Base-by-base conservation (phyloP, 2,329 filamentous ascomycete genomes). In the Zymoseptoria ardabiliae region DNA sequence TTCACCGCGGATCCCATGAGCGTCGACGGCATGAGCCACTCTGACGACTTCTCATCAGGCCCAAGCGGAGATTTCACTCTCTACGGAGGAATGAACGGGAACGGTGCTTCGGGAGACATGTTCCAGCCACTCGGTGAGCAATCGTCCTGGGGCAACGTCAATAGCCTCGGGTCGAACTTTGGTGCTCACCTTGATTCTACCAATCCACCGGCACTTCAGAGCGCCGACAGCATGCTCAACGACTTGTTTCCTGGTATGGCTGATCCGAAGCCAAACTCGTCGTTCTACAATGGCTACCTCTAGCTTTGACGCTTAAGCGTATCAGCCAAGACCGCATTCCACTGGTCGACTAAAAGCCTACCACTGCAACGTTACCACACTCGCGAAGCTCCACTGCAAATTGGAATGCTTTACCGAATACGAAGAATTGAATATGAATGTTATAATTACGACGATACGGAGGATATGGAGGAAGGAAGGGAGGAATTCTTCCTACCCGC, bases 11-110 rank as follows among this genome's bases (percentile, higher is more conserved):
- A 77, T 19, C 81, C 84, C 22, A 78, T 85, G 74, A 74, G 73
- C 30, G 64, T 77, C 23, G 87, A 91, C 61, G 35, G 35, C 35
- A 45, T 45, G 13, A 45, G 35, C 35, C 35, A 45, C 7, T 45
- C 35, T 45, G 87, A 90, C 67, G 82, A 81, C 48, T 88, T 85
- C 65, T 82, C 83, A 53, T 61, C 59, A 41, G 64, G 58, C n/a
- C 63, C 66, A 19, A 60, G 59, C 22, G 57, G 58, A 28, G 87
- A 90, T 71, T 91, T 90, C 66, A 81, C 82, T 19, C 79, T 91
- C 17, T 90, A 76, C 61, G 74, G 75, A 51, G 62, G 63, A 5
- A 25, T 19, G 21, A 65, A 66, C 21, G 67, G 54, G 63, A 56
- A 49, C 20, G 58, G 63, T 41, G 60, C 58, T 7, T 51, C 58